A percentile compares a stretch with the other conserved stretches of the same genome.
phyloP scores from a whole-genome alignment of 1,284 basidiomycete species.

The Heterobasidion irregulare region DNA sequence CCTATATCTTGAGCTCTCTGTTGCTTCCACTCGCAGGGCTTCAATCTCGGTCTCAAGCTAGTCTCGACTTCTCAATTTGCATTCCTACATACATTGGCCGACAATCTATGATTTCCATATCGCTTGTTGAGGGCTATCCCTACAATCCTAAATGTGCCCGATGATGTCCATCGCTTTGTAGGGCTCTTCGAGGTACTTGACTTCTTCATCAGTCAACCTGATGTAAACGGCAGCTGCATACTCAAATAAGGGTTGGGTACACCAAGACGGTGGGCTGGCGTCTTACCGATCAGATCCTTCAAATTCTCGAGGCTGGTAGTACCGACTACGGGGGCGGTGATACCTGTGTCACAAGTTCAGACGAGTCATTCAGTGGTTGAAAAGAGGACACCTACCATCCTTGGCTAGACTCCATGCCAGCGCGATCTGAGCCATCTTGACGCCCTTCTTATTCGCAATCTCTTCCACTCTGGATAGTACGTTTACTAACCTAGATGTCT shows the following conservation, averaged over 20 bases:
- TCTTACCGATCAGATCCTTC: constrained; percentile 18
- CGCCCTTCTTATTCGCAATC: constrained; percentile 29
- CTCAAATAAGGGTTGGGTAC: neutral
- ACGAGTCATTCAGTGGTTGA: neutral
- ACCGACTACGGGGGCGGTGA: constrained; percentile 23
- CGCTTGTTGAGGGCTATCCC: too few species aligned
- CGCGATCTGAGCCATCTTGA: constrained; percentile 34
- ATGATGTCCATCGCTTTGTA: constrained; percentile 11
- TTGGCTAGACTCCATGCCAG: constrained; percentile 29
- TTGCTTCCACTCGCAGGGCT: too few species aligned
- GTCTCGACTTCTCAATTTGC: too few species aligned
- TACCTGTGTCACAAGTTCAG: constrained; percentile 4
- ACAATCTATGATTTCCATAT: too few species aligned
- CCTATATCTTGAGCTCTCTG: too few species aligned
- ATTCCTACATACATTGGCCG: too few species aligned
- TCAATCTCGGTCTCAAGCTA: too few species aligned
- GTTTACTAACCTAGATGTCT: constrained; percentile 1
- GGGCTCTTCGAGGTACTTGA: constrained; percentile 23
- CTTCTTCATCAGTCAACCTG: constrained; percentile 32
- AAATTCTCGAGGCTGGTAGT: constrained; percentile 24
- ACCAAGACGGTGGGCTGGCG: neutral
- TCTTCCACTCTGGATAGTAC: constrained; percentile 27
- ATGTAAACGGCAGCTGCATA: constrained; percentile 21
- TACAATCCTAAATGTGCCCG: constrained; percentile 7
- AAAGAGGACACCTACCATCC: constrained; percentile 9